Conservation (phyloP, 495 filamentous ascomycete genomes). For the Letharia lupina region DNA sequence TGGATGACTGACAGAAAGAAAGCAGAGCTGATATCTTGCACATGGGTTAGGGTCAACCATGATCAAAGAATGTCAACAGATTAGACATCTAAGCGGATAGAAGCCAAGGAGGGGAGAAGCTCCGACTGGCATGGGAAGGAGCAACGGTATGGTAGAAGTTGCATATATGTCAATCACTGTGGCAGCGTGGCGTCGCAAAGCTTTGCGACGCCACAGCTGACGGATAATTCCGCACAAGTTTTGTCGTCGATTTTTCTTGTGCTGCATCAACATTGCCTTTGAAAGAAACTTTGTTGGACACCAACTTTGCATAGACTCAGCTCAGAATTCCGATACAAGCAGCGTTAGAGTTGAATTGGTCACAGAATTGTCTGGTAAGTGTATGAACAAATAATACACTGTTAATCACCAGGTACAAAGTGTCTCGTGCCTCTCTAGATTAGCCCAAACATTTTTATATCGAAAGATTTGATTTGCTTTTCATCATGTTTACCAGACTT, state of each 20-base stretch:
- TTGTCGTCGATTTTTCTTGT: not conserved
- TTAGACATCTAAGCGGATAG: not conserved
- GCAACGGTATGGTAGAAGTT: too few relatives aligned
- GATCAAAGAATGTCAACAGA: not conserved
- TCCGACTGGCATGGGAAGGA: not conserved
- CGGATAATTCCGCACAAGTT: constrained; percentile 3
- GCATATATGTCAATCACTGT: constrained; percentile 8
- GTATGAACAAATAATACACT: not conserved
- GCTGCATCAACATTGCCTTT: not conserved
- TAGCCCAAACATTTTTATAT: not conserved
- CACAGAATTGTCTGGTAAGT: not conserved
- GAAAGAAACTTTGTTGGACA: not conserved
- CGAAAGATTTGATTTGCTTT: not conserved
- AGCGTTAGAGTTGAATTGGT: not conserved
- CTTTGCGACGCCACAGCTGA: constrained; percentile 10
- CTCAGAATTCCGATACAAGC: not conserved
- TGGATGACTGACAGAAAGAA: not conserved
- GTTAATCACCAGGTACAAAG: not conserved
- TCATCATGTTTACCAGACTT: not conserved
- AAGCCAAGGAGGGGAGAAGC: not conserved
- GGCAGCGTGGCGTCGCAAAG: not conserved
- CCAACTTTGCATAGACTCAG: not conserved
- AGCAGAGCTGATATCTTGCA: not conserved
- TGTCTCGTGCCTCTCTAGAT: not conserved
- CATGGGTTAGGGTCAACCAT: not conserved